A percentile compares a stretch with the other conserved stretches of the same genome.
phyloP scores from a whole-genome alignment of 306 rosid genomes.

The Phaseolus lunatus region DNA sequence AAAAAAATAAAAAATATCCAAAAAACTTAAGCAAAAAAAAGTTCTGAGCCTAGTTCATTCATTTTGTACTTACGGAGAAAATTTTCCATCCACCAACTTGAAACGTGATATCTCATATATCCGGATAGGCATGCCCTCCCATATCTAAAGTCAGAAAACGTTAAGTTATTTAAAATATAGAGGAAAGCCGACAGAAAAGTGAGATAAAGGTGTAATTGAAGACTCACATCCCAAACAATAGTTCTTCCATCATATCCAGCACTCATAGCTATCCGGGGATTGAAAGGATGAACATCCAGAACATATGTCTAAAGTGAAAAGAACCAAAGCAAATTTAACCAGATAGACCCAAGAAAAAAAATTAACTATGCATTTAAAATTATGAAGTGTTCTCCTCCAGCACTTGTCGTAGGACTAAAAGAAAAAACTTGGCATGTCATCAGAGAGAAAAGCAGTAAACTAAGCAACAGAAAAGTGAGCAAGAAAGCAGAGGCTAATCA shows the following conservation, averaged over 20 bases:
- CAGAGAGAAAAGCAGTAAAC: constrained; percentile 28
- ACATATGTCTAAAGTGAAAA: constrained; percentile 81
- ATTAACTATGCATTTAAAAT: constrained; percentile 23
- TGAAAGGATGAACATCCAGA: constrained; percentile 98
- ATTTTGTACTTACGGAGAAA: constrained; percentile 87
- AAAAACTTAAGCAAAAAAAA: constrained; percentile 12
- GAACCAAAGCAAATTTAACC: constrained; percentile 36
- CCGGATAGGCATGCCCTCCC: constrained; percentile 96
- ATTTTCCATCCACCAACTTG: constrained; percentile 97
- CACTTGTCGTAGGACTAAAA: background rate
- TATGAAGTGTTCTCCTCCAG: background rate
- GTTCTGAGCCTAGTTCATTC: constrained; percentile 4
- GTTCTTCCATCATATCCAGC: constrained; percentile 99
- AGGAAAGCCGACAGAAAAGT: constrained; percentile 34
- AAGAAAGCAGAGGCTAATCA: constrained; percentile 21
- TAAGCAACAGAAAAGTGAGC: constrained; percentile 32
- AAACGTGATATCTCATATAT: constrained; percentile 77
- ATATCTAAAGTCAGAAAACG: constrained; percentile 67
- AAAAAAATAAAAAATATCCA: background rate
- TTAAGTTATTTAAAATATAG: constrained; percentile 35
- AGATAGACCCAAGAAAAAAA: constrained; percentile 22
- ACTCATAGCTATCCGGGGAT: constrained; percentile 99
- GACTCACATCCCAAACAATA: constrained; percentile 99
- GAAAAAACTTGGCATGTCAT: constrained; percentile 19
- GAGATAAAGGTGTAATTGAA: constrained; percentile 47